Conservation (phyloP, 805 yeast species). For the Wickerhamiella dianesei region DNA sequence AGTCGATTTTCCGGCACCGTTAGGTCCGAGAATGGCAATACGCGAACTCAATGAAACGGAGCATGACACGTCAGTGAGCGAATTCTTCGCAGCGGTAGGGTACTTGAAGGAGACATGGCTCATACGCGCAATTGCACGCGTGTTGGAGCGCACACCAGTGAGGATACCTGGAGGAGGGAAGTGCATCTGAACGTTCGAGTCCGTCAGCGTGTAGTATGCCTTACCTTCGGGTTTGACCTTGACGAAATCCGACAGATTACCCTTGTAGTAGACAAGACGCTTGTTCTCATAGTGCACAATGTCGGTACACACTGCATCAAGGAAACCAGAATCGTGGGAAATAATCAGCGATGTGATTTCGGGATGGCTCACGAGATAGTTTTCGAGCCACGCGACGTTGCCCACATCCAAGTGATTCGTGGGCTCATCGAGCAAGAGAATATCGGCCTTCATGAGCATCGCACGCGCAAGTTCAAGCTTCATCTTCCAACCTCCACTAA, state of each 20-base stretch:
- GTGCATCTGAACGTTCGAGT: constrained; percentile 86
- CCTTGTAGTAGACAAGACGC: constrained; percentile 88
- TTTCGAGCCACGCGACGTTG: constrained; percentile 88
- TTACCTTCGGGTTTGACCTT: constrained; percentile 90
- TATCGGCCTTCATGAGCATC: constrained; percentile 94
- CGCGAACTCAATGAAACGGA: constrained; percentile 92
- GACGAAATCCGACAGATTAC: constrained; percentile 87
- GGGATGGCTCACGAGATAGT: constrained; percentile 66
- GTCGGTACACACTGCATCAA: constrained; percentile 92
- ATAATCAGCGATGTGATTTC: constrained; percentile 90
- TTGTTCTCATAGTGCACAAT: constrained; percentile 93
- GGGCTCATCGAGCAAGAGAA: constrained; percentile 89
- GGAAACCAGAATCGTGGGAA: constrained; percentile 94
- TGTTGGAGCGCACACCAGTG: constrained; percentile 91
- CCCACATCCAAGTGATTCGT: constrained; percentile 94
- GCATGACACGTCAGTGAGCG: constrained; percentile 65
- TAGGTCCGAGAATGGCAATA: constrained; percentile 93
- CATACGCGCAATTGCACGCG: constrained; percentile 87
- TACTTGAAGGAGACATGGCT: constrained; percentile 72
- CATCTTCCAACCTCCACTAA: constrained; percentile 99
- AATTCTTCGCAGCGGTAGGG: constrained; percentile 81
- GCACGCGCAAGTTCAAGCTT: constrained; percentile 97
- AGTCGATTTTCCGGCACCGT: constrained; percentile 98
- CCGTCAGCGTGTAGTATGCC: constrained; percentile 87
- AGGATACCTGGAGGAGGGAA: constrained; percentile 98